Base-by-base conservation (phyloP, 768 basidiomycete species). In the Boletellus emodensis region DNA sequence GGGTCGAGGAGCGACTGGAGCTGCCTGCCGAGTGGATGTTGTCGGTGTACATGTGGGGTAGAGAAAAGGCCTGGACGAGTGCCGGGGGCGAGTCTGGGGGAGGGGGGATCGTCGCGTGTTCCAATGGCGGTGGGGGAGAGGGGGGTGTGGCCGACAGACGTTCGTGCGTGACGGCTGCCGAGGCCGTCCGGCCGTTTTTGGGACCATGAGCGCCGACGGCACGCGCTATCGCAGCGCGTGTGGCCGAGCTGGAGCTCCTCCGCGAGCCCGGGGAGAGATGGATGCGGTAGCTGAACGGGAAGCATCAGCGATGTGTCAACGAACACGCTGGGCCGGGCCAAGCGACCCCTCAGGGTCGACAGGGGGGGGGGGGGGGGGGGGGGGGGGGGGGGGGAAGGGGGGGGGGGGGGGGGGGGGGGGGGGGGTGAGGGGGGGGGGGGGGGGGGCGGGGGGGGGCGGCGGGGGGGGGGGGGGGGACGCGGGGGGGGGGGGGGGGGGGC, bases 181-280 rank as follows among this genome's bases (percentile, higher is more conserved):
- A 62, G 2, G 67, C 49, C 7, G 67, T 44, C 3, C 68, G 68
- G 55, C 51, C 47, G 13, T 40, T 49, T 60, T 62, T 66, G 49
- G 57, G 20, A 8, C 62, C 58, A 33, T 45, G 49, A 7, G 52
- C 62, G 26, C 63, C 66, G 48, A 69, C 64, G 28, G 71, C 71
- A 46, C 79, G 77, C 32, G 75, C 73, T 44, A 79, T 76, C 11
- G 80, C 77, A n/a, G 80, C 78, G 36, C 85, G 77, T 2, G 82
- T 78, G 22, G 74, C 72, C 11, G 75, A 67, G 60, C 68, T 71
- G 0, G 85, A 82, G 61, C 75, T 81, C 42, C 87, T 71, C 28
- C 87, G 78, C 0, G 87, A 90, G 44, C 88, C 85, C 0, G 88
- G 88, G 1, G 87, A 88, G 18, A 90, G 74, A 62, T 90, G 87